phyloP scores from a whole-genome alignment of 2,329 filamentous ascomycete genomes.

The Pseudocercospora macadamiae region DNA sequence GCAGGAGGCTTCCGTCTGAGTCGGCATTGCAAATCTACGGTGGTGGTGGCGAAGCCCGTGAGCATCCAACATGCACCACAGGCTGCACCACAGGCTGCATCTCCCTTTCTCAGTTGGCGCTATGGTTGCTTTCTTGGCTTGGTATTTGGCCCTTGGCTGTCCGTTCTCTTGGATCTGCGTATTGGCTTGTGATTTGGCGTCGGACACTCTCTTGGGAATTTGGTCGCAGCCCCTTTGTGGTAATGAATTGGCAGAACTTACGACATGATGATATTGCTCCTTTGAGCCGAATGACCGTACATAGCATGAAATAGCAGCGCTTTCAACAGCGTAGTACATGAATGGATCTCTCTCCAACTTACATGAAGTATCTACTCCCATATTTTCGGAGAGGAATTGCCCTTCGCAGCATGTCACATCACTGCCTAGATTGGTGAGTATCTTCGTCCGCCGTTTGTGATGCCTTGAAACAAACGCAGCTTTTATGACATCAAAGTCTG shows the following conservation, averaged over 20 bases:
- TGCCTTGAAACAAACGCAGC: no score
- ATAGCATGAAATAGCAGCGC: not conserved
- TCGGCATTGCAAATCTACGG: not conserved
- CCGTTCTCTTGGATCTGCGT: not conserved
- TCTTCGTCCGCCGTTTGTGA: not conserved
- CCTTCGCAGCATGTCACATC: no score
- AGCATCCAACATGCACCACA: slow-evolving; percentile 5
- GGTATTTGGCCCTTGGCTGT: not conserved
- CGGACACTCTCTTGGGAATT: not conserved
- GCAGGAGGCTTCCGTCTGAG: slow-evolving; percentile 6
- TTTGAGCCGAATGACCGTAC: not conserved
- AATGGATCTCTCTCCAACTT: not conserved
- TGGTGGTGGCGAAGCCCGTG: not conserved
- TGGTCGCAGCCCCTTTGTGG: not conserved
- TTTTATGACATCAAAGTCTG: not conserved
- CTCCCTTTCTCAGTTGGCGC: no score
- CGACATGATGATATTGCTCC: not conserved
- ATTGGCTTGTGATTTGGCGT: not conserved
- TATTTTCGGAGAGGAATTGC: no score
- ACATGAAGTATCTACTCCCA: not conserved
- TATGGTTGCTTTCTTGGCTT: no score
- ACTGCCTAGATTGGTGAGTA: no score
- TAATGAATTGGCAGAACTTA: not conserved
- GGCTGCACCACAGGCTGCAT: not conserved
- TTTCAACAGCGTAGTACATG: not conserved